These are phyloP conservation scores for Pleurotus cornucopiae DNA, from an alignment of 768 basidiomycete species.

Conservation along the genomic window DNA sequence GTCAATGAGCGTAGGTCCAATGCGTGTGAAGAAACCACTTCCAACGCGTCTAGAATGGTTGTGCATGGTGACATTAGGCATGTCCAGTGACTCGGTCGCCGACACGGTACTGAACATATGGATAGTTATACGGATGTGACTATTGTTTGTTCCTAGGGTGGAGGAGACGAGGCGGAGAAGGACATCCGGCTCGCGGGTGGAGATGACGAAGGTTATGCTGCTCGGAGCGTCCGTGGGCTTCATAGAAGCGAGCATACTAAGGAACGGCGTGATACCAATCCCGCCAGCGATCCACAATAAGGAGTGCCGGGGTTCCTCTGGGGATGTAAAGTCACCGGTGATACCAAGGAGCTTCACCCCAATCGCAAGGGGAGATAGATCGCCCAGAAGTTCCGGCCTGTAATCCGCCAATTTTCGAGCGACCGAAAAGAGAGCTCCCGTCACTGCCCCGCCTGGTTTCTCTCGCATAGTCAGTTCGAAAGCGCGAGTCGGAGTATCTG, in stretches of 20 bases:
- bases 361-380: conserved; percentile 34
- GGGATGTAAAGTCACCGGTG: conserved; percentile 46
- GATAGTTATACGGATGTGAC: conserved; percentile 23
- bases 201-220: conserved; percentile 44
- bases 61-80: conserved; percentile 11
- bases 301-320: conserved; percentile 15
- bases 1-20: conserved; percentile 14
- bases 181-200: conserved; percentile 52
- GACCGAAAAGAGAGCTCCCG: conserved; percentile 49
- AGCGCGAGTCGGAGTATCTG: conserved; percentile 13
- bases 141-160: conserved; percentile 15
- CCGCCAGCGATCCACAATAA: conserved; percentile 62
- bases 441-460: conserved; percentile 51
- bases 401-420: conserved; percentile 34
- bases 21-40: conserved; percentile 13
- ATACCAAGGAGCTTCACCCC: conserved; percentile 47
- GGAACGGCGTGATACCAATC: conserved; percentile 61
- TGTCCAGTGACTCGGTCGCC: not conserved
- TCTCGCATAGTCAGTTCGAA: conserved; percentile 53
- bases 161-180: conserved; percentile 37
- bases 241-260: conserved; percentile 42
- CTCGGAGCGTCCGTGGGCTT: conserved; percentile 12
- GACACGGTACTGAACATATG: conserved; percentile 35
- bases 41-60: conserved; percentile 20
- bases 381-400: conserved; percentile 36